A percentile compares a stretch with the other conserved stretches of the same genome.
Evolutionary conservation across 2,329 filamentous ascomycete species (phyloP).

Genomic region (Fusarium illudens): DNA sequence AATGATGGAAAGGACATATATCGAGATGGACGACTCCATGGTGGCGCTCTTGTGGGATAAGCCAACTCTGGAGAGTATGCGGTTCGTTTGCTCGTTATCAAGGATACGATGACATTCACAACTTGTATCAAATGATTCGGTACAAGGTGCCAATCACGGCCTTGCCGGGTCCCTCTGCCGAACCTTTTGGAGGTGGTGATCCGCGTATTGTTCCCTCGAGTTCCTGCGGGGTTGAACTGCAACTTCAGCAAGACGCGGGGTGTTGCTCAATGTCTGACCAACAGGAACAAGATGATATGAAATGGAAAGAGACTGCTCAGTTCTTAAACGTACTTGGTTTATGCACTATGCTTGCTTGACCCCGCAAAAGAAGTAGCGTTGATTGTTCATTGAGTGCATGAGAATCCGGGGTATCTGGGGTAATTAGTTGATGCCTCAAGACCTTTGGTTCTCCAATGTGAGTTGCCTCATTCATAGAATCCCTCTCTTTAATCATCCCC

Average conservation of each 20-base stretch:
- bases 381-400: neutral
- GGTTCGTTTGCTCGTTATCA: neutral
- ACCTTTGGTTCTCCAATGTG: too few relatives aligned
- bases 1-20: neutral
- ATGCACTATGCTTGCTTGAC: neutral
- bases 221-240: neutral
- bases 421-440: neutral
- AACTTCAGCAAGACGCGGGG: neutral
- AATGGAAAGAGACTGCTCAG: neutral
- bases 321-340: neutral
- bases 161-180: neutral
- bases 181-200: neutral
- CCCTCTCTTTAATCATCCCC: too few relatives aligned
- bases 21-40: conserved; percentile 2
- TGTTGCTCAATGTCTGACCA: neutral
- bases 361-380: neutral
- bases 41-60: neutral
- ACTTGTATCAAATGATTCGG: neutral
- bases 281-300: neutral
- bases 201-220: neutral
- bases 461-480: neutral
- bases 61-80: neutral
- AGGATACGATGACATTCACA: neutral
- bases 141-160: neutral
- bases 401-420: neutral